Percentiles rank a stretch among this genome's conserved stretches.
Conservation (phyloP, 1,284 basidiomycete species). For the Mycena citricolor region DNA sequence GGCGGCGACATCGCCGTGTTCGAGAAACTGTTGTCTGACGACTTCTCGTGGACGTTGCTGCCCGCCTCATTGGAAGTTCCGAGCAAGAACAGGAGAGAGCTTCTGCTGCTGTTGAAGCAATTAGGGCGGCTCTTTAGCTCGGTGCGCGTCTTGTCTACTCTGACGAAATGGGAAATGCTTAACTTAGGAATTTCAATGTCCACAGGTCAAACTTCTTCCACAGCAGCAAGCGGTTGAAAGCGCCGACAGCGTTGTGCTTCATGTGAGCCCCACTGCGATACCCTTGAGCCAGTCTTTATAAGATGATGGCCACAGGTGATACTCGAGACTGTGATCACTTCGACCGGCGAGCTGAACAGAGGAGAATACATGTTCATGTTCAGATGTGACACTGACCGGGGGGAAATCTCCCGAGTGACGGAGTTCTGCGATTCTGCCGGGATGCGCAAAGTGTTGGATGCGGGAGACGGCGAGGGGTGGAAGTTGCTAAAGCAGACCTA, state of each 20-base stretch:
- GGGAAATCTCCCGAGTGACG: constrained; percentile 4
- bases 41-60: constrained; percentile 7
- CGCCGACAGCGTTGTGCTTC: constrained; percentile 4
- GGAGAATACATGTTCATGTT: constrained; percentile 10
- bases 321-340: too few relatives aligned
- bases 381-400: constrained; percentile 5
- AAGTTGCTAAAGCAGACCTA: not conserved
- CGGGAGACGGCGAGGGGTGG: constrained; percentile 5
- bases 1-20: not conserved
- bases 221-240: constrained; percentile 4
- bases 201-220: not conserved
- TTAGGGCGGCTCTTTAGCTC: constrained; percentile 1
- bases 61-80: constrained; percentile 1
- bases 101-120: constrained; percentile 3
- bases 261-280: not conserved
- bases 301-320: constrained; percentile 1
- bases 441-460: constrained; percentile 1
- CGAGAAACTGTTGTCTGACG: constrained; percentile 4
- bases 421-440: constrained; percentile 10
- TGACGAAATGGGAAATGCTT: too few relatives aligned
- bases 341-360: not conserved
- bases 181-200: too few relatives aligned
- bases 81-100: constrained; percentile 6
- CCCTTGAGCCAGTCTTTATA: not conserved
- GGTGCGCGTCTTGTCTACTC: too few relatives aligned